Evolutionary conservation across 306 rosid genomes (phyloP), one percentile per base, ranked within the genome.

Genomic region (Cyclanthera cordifolia): DNA sequence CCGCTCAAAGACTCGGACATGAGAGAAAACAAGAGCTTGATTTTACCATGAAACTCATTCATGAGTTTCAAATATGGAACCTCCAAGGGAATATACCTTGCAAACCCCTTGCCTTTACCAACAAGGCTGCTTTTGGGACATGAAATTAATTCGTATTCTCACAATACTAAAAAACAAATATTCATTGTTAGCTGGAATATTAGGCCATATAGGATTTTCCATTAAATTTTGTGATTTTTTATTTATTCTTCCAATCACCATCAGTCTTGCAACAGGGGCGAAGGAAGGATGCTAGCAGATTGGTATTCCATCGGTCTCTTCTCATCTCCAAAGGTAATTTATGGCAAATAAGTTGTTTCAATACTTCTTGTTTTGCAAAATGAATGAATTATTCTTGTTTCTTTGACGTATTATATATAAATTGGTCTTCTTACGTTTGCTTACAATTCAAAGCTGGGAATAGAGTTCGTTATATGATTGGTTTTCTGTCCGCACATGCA

Each of bases 301-400:
- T 73, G 45, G 71, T 43, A 1, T 67, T 51, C 16, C 70, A 24
- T 19, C 73, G 72, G 34, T 23, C 74, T 20, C 46, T 61, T 60
- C 17, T 74, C 16, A 69, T 61, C n/a, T 56, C 64, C 16, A 27
- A 37, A 6, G 76, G 82, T 75, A 75, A 64, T 68, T 19, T 41
- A 48, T 27, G 24, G 17, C 34, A 55, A 14, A 25, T n/a, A 59
- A 34, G 48, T 59, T 32, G 14, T 23, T 56, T 41, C 32, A 28
- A 55, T 34, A 21, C 13, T 45, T 39, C 52, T 4, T 71, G 67
- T 13, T 4, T 30, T 13, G 10, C 64, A 13, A 19, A 34, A 28
- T 34, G 19, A n/a, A 51, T 13, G 65, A 13, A 10, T 32, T 2
- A 27, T 25, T 4, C 3, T 32, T n/a, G 37, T 47, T 56, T 56